Conservation (phyloP, 73 alveolate genomes). For the Stentor roeselii region DNA sequence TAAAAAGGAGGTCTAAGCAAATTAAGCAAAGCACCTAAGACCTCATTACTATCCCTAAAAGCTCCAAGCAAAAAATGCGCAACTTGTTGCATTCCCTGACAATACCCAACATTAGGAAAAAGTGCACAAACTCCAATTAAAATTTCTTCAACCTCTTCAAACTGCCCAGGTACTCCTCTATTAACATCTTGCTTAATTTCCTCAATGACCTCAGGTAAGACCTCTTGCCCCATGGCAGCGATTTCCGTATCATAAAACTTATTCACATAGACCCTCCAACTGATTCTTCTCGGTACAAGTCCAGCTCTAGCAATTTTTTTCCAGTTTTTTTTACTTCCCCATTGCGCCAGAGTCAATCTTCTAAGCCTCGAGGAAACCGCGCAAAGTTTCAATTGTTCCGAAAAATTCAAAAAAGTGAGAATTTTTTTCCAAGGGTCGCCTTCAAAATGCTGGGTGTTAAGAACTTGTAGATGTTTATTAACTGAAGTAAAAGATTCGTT, state of each 20-base stretch:
- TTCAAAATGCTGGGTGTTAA: no score
- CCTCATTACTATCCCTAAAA: constrained; percentile 16
- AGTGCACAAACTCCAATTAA: constrained; percentile 15
- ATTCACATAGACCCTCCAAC: not conserved
- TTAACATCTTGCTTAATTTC: constrained; percentile 16
- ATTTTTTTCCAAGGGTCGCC: constrained; percentile 10
- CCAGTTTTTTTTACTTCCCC: not conserved
- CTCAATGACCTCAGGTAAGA: constrained; percentile 3
- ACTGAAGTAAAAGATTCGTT: not conserved
- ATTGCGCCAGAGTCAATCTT: not conserved
- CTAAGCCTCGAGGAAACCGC: not conserved
- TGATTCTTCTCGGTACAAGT: not conserved
- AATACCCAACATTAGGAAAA: constrained; percentile 16
- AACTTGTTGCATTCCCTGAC: constrained; percentile 23
- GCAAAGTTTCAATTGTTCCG: not conserved
- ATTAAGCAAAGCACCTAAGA: not conserved
- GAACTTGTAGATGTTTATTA: not conserved
- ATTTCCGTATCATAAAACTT: not conserved
- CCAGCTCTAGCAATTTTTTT: not conserved
- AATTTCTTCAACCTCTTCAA: constrained; percentile 17
- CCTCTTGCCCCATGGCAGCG: constrained; percentile 18
- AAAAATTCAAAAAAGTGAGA: not conserved
- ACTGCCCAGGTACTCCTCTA: constrained; percentile 12
- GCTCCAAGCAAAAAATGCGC: constrained; percentile 8
- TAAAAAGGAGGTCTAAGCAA: constrained; percentile 15